Conservation (phyloP, 495 filamentous ascomycete species). For the Podospora australis region DNA sequence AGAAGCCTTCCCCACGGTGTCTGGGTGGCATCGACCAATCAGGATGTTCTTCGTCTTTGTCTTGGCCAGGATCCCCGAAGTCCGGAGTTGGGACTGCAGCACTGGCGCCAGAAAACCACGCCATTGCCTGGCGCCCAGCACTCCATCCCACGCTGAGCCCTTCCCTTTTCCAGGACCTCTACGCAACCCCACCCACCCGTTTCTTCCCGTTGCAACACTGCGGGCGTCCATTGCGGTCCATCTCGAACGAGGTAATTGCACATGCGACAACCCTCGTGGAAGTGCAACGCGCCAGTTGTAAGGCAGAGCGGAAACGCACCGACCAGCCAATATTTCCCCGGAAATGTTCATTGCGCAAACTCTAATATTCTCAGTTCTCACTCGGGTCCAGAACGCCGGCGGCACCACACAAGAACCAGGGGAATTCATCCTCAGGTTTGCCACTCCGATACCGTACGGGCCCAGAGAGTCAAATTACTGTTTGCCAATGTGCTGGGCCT, state of each 20-base stretch:
- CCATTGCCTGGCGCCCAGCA: conserved; percentile 3
- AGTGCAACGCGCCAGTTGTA: too few species aligned
- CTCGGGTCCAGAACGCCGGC: too few species aligned
- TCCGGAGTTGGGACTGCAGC: conserved; percentile 8
- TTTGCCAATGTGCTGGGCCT: too few species aligned
- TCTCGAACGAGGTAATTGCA: neutral
- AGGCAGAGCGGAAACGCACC: too few species aligned
- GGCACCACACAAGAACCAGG: too few species aligned
- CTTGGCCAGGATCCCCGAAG: conserved; percentile 6
- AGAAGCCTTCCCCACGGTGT: conserved; percentile 6
- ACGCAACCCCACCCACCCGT: conserved; percentile 7
- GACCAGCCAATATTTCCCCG: too few species aligned
- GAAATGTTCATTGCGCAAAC: too few species aligned
- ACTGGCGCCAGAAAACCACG: conserved; percentile 8
- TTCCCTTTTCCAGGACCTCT: neutral
- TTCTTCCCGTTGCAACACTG: conserved; percentile 9
- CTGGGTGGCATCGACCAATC: conserved; percentile 1
- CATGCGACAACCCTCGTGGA: neutral
- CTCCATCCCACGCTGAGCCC: conserved; percentile 6
- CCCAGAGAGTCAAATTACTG: too few species aligned
- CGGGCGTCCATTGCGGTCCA: neutral
- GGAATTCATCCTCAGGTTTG: neutral
- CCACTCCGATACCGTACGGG: too few species aligned
- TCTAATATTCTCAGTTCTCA: too few species aligned
- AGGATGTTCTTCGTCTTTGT: neutral